phyloP scores from a whole-genome alignment of 495 filamentous ascomycete species.

The Mycothermus thermophilus region DNA sequence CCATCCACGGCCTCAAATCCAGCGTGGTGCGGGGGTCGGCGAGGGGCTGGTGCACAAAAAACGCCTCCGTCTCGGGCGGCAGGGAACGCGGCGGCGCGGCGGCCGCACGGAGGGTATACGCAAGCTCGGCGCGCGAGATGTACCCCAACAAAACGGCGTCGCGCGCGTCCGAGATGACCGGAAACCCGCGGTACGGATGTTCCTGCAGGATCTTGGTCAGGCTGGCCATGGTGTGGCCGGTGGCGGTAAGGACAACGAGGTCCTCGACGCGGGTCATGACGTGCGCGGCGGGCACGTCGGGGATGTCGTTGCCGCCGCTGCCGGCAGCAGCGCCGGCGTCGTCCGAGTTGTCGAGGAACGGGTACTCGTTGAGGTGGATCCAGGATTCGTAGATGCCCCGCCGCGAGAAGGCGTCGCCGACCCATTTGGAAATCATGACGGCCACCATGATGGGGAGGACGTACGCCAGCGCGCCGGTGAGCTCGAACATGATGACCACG shows the following conservation, averaged over 20 bases:
- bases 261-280: slow-evolving; percentile 93
- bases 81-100: slow-evolving; percentile 41
- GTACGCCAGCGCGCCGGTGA: slow-evolving; percentile 90
- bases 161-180: slow-evolving; percentile 64
- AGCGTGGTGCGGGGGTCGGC: slow-evolving; percentile 66
- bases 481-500: slow-evolving; percentile 98
- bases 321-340: no score
- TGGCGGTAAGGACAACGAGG: slow-evolving; percentile 71
- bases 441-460: slow-evolving; percentile 98
- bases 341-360: slow-evolving; percentile 87
- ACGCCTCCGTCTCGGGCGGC: slow-evolving; percentile 59
- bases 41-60: slow-evolving; percentile 70
- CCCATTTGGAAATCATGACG: slow-evolving; percentile 98
- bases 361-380: slow-evolving; percentile 94
- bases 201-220: slow-evolving; percentile 53
- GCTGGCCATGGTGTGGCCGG: slow-evolving; percentile 69
- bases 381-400: slow-evolving; percentile 95
- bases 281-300: slow-evolving; percentile 68
- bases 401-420: slow-evolving; percentile 88
- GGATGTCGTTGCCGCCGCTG: slow-evolving; percentile 60
- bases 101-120: slow-evolving; percentile 56
- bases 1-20: slow-evolving; percentile 93
- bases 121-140: slow-evolving; percentile 82
- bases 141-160: slow-evolving; percentile 75
- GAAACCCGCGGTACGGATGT: slow-evolving; percentile 81